phyloP scores from a whole-genome alignment of 805 yeast genomes.

The Cyberlindnera subsufficiens region DNA sequence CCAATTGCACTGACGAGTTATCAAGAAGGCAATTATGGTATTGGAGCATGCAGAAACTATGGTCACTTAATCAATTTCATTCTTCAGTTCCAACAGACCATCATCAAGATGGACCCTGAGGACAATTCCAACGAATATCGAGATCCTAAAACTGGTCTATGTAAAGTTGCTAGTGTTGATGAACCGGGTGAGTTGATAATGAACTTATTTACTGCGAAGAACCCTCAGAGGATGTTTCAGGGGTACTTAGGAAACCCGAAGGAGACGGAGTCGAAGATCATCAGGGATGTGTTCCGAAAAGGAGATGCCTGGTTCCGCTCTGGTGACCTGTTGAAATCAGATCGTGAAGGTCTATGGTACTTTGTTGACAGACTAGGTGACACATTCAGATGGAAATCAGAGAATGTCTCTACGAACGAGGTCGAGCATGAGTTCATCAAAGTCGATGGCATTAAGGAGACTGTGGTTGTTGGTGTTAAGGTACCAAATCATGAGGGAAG shows the following conservation, averaged over 20 bases:
- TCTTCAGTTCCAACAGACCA: slow-evolving; percentile 46
- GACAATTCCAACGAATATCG: slow-evolving; percentile 70
- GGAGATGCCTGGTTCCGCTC: slow-evolving; percentile 92
- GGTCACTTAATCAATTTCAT: slow-evolving; percentile 53
- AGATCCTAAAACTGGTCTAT: slow-evolving; percentile 58
- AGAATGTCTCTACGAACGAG: slow-evolving; percentile 89
- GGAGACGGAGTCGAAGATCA: slow-evolving; percentile 74
- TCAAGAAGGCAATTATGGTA: slow-evolving; percentile 73
- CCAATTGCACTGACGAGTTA: slow-evolving; percentile 82
- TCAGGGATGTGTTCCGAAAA: slow-evolving; percentile 65
- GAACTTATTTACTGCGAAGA: slow-evolving; percentile 57
- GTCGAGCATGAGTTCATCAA: slow-evolving; percentile 69
- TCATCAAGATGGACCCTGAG: slow-evolving; percentile 75
- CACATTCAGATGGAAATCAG: slow-evolving; percentile 95
- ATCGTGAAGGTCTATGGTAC: slow-evolving; percentile 62
- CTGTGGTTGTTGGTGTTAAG: slow-evolving; percentile 82
- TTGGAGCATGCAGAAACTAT: slow-evolving; percentile 84
- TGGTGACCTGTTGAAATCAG: slow-evolving; percentile 75
- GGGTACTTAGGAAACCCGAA: slow-evolving; percentile 79
- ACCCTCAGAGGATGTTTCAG: slow-evolving; percentile 74
- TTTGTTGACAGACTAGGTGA: slow-evolving; percentile 93
- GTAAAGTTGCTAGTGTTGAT: slow-evolving; percentile 44
- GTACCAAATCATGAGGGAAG: slow-evolving; percentile 90
- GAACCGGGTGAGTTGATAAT: slow-evolving; percentile 88
- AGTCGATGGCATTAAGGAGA: slow-evolving; percentile 42